Percentiles rank a stretch among this genome's conserved stretches.
phyloP scores from a whole-genome alignment of 2,329 filamentous ascomycete species.

The Lecanosticta acicola region DNA sequence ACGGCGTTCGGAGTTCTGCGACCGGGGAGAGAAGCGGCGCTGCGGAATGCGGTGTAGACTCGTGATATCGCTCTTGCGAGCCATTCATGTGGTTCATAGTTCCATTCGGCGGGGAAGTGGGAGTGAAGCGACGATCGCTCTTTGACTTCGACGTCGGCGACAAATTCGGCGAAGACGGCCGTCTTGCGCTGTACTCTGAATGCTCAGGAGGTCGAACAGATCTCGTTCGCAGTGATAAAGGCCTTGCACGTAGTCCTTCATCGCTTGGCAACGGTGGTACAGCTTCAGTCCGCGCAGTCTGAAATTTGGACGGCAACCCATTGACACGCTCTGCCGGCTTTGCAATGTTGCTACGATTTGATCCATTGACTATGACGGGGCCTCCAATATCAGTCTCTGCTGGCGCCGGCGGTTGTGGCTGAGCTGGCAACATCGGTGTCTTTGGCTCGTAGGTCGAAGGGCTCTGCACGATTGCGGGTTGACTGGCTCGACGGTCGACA shows the following conservation, averaged over 20 bases:
- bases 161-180: constrained; percentile 4
- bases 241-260: constrained; percentile 3
- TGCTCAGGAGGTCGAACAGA: neutral
- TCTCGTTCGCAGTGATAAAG: constrained; percentile 7
- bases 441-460: constrained; percentile 20
- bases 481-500: constrained; percentile 21
- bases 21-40: constrained; percentile 61
- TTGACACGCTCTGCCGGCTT: constrained; percentile 14
- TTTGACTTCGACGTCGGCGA: constrained; percentile 17
- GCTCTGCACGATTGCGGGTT: constrained; percentile 14
- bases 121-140: constrained; percentile 14
- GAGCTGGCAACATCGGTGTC: too few species aligned
- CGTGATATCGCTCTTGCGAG: constrained; percentile 15
- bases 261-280: constrained; percentile 5
- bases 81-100: constrained; percentile 15
- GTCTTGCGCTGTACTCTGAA: neutral
- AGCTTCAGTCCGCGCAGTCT: constrained; percentile 13
- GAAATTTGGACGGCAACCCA: constrained; percentile 9
- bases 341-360: constrained; percentile 20
- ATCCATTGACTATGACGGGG: constrained; percentile 40
- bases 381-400: constrained; percentile 24
- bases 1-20: constrained; percentile 66
- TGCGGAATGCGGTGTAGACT: constrained; percentile 12
- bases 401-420: constrained; percentile 6
- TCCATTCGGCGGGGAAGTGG: constrained; percentile 23